Evolutionary conservation across 2,329 filamentous ascomycete genomes (phyloP), one percentile per base, ranked within the genome.

Genomic region (Teratosphaeria epicoccoides): DNA sequence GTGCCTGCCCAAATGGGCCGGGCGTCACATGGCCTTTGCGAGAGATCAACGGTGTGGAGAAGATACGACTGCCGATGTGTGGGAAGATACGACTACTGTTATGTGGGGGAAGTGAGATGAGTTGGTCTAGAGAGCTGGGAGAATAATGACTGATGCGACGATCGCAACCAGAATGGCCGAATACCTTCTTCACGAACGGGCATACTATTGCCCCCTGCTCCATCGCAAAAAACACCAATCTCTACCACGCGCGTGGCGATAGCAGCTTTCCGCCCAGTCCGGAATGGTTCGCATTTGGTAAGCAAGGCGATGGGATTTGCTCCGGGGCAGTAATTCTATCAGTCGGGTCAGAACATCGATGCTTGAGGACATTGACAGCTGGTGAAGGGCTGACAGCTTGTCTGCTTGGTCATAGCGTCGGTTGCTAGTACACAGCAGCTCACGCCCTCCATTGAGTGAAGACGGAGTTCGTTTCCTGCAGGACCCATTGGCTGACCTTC

Each of bases 161-260:
- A 11, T 20, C 33, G 7, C 6, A 17, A 4, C 6, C n/a, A 40
- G 33, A 77, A 63, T 76, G 72, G 71, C 64, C 71, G 37, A 77
- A 77, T 62, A 76, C 74, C 1, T 72, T 76, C 59, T 76, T 76
- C 47, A 73, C 74, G 7, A 73, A 73, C 54, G 75, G 75, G 6
- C 73, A 78, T 58, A 69, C 68, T 26, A 68, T 78, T 48, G 72
- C 71, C 0, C 70, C 73, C 3, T 73, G 71, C 55, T 68, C 71
- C 33, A 68, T 78, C 3, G 69, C 73, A 4, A 65, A 71, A 11
- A 72, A 70, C 53, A 76, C 75, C 9, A 67, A 73, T 51, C 61
- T 78, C 33, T 76, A 77, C 62, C 76, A 78, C 59, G 75, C 75
- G 11, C 63, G 74, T 43, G 63, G 61, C 55, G 72, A 75, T 53